Percentiles rank a stretch among this genome's conserved stretches.
Conservation (phyloP, 2,329 filamentous ascomycete genomes). For the Trichoderma breve region DNA sequence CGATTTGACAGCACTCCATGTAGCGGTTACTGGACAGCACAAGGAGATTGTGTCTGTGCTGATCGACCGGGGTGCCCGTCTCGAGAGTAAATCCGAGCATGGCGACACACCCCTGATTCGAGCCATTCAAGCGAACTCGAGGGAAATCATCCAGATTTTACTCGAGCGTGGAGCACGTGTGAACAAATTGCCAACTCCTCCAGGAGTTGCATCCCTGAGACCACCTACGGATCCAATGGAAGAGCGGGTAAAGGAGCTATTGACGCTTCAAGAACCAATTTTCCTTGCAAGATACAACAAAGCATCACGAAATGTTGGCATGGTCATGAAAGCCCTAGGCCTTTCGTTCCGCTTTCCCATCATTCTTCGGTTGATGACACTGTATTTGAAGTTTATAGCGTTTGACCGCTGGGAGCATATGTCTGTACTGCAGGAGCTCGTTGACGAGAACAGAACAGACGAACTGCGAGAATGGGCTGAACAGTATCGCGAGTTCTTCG, state of each 20-base stretch:
- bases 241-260: slow-evolving; percentile 1
- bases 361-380: not conserved
- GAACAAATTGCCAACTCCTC: not conserved
- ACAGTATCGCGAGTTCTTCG: slow-evolving; percentile 8
- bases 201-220: not conserved
- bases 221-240: not conserved
- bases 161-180: not conserved
- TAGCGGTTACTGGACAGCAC: not conserved
- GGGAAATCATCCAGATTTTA: slow-evolving; percentile 2
- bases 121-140: slow-evolving; percentile 9
- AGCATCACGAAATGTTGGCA: not conserved
- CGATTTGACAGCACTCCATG: not conserved
- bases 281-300: slow-evolving; percentile 8
- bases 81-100: slow-evolving; percentile 2
- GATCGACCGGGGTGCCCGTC: not conserved
- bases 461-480: slow-evolving; percentile 5
- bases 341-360: not conserved
- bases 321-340: not conserved
- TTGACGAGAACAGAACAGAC: slow-evolving; percentile 9
- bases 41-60: slow-evolving; percentile 6
- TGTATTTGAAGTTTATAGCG: slow-evolving; percentile 6
- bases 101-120: slow-evolving; percentile 1
- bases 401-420: slow-evolving; percentile 10
- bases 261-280: not conserved
- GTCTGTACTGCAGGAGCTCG: slow-evolving; percentile 8